Evolutionary conservation across 2,329 filamentous ascomycete species (phyloP).

Genomic region (Penicillium sp.): DNA sequence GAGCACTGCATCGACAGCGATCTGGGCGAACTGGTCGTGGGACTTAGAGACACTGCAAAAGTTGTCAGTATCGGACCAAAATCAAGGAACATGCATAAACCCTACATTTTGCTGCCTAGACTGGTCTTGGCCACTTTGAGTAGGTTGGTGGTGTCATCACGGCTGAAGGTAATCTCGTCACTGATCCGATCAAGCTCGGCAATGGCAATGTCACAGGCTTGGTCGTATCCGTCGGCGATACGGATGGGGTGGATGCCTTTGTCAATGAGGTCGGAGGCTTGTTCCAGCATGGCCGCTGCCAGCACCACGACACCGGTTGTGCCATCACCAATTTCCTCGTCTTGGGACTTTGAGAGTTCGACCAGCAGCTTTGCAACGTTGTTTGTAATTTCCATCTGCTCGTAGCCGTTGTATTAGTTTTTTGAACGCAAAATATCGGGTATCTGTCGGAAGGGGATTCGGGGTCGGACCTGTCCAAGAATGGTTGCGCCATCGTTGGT

Average conservation of each 20-base stretch:
- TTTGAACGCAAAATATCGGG: neutral
- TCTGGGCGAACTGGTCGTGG: slow-evolving; percentile 96
- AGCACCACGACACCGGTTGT: slow-evolving; percentile 97
- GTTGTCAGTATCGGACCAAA: slow-evolving; percentile 15
- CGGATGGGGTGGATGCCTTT: slow-evolving; percentile 99
- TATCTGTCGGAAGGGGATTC: slow-evolving; percentile 6
- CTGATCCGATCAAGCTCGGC: slow-evolving; percentile 89
- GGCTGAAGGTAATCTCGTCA: slow-evolving; percentile 82
- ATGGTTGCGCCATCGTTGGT: slow-evolving; percentile 99
- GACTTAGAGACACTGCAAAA: slow-evolving; percentile 75
- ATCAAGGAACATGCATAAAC: neutral
- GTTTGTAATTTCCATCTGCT: slow-evolving; percentile 95
- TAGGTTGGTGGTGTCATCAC: slow-evolving; percentile 75
- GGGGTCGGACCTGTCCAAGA: slow-evolving; percentile 61
- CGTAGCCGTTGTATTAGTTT: slow-evolving; percentile 16
- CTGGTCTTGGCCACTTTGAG: slow-evolving; percentile 94
- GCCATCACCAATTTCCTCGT: slow-evolving; percentile 97
- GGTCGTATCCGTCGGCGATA: slow-evolving; percentile 96
- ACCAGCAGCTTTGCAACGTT: slow-evolving; percentile 96
- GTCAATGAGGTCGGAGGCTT: slow-evolving; percentile 96
- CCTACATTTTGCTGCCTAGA: slow-evolving; percentile 87
- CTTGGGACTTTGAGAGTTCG: slow-evolving; percentile 95
- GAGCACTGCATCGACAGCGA: slow-evolving; percentile 93
- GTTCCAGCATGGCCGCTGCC: slow-evolving; percentile 89
- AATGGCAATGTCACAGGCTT: slow-evolving; percentile 94